These are phyloP conservation scores for Ustilago crameri DNA, from an alignment of 1,284 basidiomycete genomes.

Conservation along the genomic window DNA sequence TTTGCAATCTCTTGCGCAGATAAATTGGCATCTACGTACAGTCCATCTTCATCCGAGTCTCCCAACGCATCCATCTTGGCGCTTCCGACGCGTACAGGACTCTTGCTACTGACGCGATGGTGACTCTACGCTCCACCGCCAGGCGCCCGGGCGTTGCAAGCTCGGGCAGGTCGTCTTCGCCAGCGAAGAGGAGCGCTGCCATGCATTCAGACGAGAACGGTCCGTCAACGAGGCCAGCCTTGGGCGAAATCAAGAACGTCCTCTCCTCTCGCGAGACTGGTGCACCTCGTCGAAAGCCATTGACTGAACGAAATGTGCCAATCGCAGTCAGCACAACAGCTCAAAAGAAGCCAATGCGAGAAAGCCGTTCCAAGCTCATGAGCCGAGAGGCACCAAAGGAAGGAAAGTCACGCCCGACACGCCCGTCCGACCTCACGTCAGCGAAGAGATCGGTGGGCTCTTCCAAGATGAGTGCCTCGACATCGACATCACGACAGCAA, in stretches of 20 bases:
- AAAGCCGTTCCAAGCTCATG: too few relatives aligned
- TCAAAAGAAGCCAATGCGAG: too few relatives aligned
- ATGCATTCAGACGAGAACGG: conserved; percentile 26
- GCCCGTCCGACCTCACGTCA: too few relatives aligned
- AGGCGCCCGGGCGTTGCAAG: background rate
- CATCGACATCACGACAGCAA: background rate
- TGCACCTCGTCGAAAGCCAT: conserved; percentile 16
- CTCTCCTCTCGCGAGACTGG: conserved; percentile 2
- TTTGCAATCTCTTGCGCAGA: background rate
- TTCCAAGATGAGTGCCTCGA: background rate
- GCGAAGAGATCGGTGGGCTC: background rate
- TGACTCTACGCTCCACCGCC: conserved; percentile 10
- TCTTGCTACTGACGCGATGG: too few relatives aligned
- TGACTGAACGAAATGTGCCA: conserved; percentile 26
- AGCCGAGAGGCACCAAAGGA: too few relatives aligned
- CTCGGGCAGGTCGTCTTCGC: conserved; percentile 16
- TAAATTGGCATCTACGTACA: background rate
- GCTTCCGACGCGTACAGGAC: background rate
- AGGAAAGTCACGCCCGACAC: too few relatives aligned
- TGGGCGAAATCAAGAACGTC: conserved; percentile 28
- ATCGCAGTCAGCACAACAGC: background rate
- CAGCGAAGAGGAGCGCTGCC: conserved; percentile 7
- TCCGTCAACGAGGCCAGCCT: conserved; percentile 2
- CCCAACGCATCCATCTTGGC: background rate
- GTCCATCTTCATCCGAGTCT: too few relatives aligned